Base-by-base conservation (phyloP, 192 early-diverging fungal species). In the Physocladia obscura region DNA sequence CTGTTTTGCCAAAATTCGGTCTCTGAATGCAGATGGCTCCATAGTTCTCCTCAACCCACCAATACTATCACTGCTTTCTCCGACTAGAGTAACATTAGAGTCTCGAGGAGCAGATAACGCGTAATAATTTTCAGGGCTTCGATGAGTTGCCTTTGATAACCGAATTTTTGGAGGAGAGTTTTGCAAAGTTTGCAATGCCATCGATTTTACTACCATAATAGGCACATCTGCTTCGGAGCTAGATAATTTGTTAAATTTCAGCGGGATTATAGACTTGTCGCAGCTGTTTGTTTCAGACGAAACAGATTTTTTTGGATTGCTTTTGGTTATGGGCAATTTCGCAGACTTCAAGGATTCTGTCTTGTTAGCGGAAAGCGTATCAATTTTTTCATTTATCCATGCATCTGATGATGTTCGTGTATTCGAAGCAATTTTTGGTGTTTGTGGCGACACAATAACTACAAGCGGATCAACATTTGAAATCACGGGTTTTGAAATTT, bases 161-260 rank as follows among this genome's bases (percentile, higher is more conserved):
- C 56, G 21, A 5, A 34, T 24, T 57, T 57, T 57, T 15, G 56
- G 11, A n/a, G 59, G 59, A 24, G 22, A 40, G 19, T 44, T 38
- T 44, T 37, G 38, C 26, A 35, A 40, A 17, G 37, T 21, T 17
- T 26, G 21, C 24, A 5, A 15, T n/a, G 35, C 62, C 5, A 32
- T 21, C 65, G 56, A 56, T 68, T 68, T 68, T n/a, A 68, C 54
- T 22, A 68, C 65, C 4, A 68, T 52, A 30, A 68, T 57, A 5
- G 65, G 65, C 6, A 68, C 54, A 36, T 68, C n/a, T 3, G 17
- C 48, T 54, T 54, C 15, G 11, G n/a, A n/a, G n/a, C 40, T 44
- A 8, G 40, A 8, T n/a, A n/a, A n/a, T n/a, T n/a, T n/a, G n/a
- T n/a, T n/a, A n/a, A n/a, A n/a, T n/a, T n/a, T n/a, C n/a, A n/a